These are phyloP conservation scores for Podaxis pistillaris DNA, from an alignment of 768 basidiomycete species.

Conservation along the genomic window DNA sequence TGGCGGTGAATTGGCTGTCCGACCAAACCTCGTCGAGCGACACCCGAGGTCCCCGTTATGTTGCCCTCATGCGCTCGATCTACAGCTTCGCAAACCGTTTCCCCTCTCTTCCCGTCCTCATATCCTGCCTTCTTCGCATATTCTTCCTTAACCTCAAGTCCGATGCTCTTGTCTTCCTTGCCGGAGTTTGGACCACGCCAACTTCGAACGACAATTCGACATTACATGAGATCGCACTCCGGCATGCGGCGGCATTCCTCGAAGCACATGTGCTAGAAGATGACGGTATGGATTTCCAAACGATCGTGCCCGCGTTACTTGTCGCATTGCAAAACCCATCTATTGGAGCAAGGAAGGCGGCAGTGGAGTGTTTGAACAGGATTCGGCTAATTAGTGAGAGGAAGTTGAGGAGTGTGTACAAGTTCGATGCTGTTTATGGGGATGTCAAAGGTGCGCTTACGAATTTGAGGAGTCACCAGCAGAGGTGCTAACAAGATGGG, in stretches of 20 bases:
- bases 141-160: conserved; percentile 70
- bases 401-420: conserved; percentile 60
- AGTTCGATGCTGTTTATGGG: conserved; percentile 74
- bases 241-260: conserved; percentile 79
- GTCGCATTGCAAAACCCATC: conserved; percentile 53
- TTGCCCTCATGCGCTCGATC: conserved; percentile 58
- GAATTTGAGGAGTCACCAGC: neutral
- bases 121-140: conserved; percentile 54
- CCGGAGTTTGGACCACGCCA: conserved; percentile 55
- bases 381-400: conserved; percentile 39
- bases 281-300: conserved; percentile 74
- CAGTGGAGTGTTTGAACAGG: conserved; percentile 54
- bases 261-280: conserved; percentile 60
- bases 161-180: conserved; percentile 77
- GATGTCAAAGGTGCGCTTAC: conserved; percentile 46
- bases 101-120: conserved; percentile 44
- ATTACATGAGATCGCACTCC: conserved; percentile 53
- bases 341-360: conserved; percentile 42
- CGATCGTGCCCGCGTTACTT: conserved; percentile 67
- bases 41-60: conserved; percentile 41
- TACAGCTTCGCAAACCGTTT: conserved; percentile 69
- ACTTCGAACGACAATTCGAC: conserved; percentile 23
- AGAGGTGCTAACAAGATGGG: conserved; percentile 4
- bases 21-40: conserved; percentile 19
- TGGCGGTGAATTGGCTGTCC: conserved; percentile 53